Conservation (phyloP, 2,329 filamentous ascomycete species). For the Pseudogymnoascus sp. region DNA sequence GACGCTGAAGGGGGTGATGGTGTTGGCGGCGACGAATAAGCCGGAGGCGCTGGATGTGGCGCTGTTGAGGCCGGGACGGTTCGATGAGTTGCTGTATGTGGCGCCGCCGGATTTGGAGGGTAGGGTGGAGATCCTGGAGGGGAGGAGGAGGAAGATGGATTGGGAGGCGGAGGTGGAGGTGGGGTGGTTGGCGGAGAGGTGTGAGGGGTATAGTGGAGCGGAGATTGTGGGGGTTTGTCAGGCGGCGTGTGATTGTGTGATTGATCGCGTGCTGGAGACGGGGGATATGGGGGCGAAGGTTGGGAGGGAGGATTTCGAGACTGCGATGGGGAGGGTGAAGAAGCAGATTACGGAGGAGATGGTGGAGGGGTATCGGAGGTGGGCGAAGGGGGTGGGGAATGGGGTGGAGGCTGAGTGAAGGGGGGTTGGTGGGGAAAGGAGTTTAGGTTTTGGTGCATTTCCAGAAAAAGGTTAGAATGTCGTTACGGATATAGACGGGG, state of each 20-base stretch:
- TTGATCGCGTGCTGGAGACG: slow-evolving; percentile 41
- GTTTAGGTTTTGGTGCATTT: not conserved
- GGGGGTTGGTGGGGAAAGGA: not conserved
- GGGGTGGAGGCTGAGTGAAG: not conserved
- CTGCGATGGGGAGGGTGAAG: slow-evolving; percentile 38
- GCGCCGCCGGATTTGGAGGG: slow-evolving; percentile 68
- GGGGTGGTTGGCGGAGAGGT: slow-evolving; percentile 49
- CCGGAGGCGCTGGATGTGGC: slow-evolving; percentile 81
- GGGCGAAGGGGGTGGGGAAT: slow-evolving; percentile 31
- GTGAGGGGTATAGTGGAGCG: slow-evolving; percentile 76
- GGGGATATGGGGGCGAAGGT: slow-evolving; percentile 32
- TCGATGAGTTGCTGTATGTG: slow-evolving; percentile 80
- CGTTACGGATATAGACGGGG: not conserved
- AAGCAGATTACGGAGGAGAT: slow-evolving; percentile 52
- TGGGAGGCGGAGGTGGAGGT: slow-evolving; percentile 58
- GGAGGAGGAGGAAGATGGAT: slow-evolving; percentile 54
- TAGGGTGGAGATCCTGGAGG: slow-evolving; percentile 65
- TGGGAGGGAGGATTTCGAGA: slow-evolving; percentile 37
- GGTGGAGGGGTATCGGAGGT: slow-evolving; percentile 49
- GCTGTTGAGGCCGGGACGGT: slow-evolving; percentile 73
- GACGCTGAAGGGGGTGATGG: slow-evolving; percentile 69
- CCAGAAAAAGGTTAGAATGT: not conserved
- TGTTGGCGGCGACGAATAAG: slow-evolving; percentile 86
- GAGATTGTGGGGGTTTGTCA: slow-evolving; percentile 61
- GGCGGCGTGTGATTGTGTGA: slow-evolving; percentile 39